phyloP scores from a whole-genome alignment of 1,284 basidiomycete species.

The Leccinum variabile region DNA sequence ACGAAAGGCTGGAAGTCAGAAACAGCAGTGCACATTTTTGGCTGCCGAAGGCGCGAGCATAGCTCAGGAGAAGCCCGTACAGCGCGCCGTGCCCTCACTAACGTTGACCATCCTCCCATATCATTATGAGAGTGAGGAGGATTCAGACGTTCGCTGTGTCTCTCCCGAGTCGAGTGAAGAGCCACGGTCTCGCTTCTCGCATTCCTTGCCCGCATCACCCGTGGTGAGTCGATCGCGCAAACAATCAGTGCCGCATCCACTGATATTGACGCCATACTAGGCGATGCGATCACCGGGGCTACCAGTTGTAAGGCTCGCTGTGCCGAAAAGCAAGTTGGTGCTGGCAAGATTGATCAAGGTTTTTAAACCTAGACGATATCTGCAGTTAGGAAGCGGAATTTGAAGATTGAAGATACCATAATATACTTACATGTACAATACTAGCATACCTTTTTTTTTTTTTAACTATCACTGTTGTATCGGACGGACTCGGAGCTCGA shows the following conservation, averaged over 20 bases:
- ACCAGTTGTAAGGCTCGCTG: neutral
- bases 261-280: slow-evolving; percentile 6
- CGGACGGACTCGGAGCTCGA: neutral
- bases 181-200: slow-evolving; percentile 27
- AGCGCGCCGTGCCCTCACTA: neutral
- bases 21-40: slow-evolving; percentile 21
- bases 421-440: neutral
- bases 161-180: slow-evolving; percentile 21
- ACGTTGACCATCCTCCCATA: neutral
- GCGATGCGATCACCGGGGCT: neutral
- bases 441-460: neutral
- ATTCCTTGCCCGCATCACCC: slow-evolving; percentile 17
- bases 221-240: slow-evolving; percentile 14
- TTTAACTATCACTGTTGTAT: neutral
- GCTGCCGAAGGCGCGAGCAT: slow-evolving; percentile 21
- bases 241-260: neutral
- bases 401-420: neutral
- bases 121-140: slow-evolving; percentile 3
- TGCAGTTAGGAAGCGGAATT: neutral
- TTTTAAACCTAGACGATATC: slow-evolving; percentile 3
- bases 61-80: slow-evolving; percentile 11
- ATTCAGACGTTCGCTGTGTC: neutral
- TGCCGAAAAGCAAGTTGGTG: slow-evolving; percentile 18
- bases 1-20: neutral
- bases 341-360: slow-evolving; percentile 18